Evolutionary conservation across 1,284 basidiomycete species (phyloP).

Genomic region (Pseudozyma thailandica): DNA sequence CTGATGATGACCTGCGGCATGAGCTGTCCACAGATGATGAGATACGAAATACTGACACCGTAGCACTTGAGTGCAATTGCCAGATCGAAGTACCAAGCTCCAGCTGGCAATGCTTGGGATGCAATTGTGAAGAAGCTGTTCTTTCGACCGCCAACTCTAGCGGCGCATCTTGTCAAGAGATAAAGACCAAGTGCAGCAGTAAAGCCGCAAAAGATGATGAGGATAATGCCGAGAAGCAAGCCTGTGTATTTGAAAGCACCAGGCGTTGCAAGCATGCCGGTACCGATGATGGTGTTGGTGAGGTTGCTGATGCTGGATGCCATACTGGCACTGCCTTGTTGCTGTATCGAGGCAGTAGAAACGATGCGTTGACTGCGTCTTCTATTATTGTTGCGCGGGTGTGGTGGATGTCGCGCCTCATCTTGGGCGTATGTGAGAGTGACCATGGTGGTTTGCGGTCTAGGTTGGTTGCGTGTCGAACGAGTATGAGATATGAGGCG

Average conservation of each 20-base stretch:
- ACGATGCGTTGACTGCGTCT: slow-evolving; percentile 22
- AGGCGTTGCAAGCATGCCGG: slow-evolving; percentile 67
- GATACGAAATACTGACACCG: slow-evolving; percentile 90
- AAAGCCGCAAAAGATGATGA: slow-evolving; percentile 84
- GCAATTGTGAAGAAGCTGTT: slow-evolving; percentile 59
- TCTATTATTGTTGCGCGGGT: slow-evolving; percentile 4
- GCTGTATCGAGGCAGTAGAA: slow-evolving; percentile 38
- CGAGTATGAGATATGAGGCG: too few relatives aligned
- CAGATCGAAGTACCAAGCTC: slow-evolving; percentile 85
- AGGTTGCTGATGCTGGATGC: slow-evolving; percentile 65
- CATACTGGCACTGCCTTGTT: slow-evolving; percentile 38
- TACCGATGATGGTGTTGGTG: slow-evolving; percentile 67
- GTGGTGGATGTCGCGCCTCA: slow-evolving; percentile 15
- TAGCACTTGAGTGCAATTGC: slow-evolving; percentile 82
- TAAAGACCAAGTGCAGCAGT: slow-evolving; percentile 88
- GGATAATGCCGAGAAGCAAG: slow-evolving; percentile 78
- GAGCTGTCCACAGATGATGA: slow-evolving; percentile 70
- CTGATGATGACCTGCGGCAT: slow-evolving; percentile 92
- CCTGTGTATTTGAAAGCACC: slow-evolving; percentile 69
- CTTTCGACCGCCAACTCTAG: slow-evolving; percentile 72
- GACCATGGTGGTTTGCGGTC: slow-evolving; percentile 10
- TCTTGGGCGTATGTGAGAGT: slow-evolving; percentile 32
- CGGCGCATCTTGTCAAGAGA: slow-evolving; percentile 85
- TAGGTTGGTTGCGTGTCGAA: too few relatives aligned
- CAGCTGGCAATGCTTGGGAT: slow-evolving; percentile 72